Base-by-base conservation (phyloP, 225 moss, liverwort and hornwort species). In the Climacium dendroides region DNA sequence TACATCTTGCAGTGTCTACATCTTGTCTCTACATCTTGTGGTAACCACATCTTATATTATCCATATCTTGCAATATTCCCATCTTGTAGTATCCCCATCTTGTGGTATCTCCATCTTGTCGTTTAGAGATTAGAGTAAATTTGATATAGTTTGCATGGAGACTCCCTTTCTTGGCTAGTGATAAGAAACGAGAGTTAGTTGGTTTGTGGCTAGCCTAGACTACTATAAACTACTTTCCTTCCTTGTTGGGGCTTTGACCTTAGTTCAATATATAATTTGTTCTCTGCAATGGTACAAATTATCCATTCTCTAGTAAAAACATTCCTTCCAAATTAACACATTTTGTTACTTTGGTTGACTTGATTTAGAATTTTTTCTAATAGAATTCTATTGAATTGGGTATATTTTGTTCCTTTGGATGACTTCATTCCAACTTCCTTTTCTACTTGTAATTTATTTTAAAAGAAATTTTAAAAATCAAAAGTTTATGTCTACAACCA, bases 121-220 rank as follows among this genome's bases (percentile, higher is more conserved):
- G 3, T 70, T 70, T 25, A 15, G 5, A 0, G 3, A 2, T 35
- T 18, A 35, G 19, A 3, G 4, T 72, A 20, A 20, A 72, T 10
- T 45, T 16, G 9, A 16, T 28, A 43, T 6, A 43, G 0, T 3
- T 71, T 71, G 16, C 1, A 0, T 43, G 0, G 0, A 26, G 3
- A 26, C 43, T 71, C 28, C 5, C 6, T 15, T 71, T 3, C 3
- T 72, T 28, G 10, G 17, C 3, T 43, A 28, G 10, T 10, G 28
- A 28, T 16, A 15, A 43, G 1, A 43, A 71, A 43, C 28, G 6
- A 14, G 5, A 71, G 28, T 28, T 43, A 28, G 43, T 28, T 70
- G 26, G 3, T 70, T 41, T 41, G 25, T 0, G 2, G 5, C 15
- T 50, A 19, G 20, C 32, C 2, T 50, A 22, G 8, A 13, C 1